Evolutionary conservation across 2,329 filamentous ascomycete genomes (phyloP).

Genomic region (Pleurostoma richardsiae): DNA sequence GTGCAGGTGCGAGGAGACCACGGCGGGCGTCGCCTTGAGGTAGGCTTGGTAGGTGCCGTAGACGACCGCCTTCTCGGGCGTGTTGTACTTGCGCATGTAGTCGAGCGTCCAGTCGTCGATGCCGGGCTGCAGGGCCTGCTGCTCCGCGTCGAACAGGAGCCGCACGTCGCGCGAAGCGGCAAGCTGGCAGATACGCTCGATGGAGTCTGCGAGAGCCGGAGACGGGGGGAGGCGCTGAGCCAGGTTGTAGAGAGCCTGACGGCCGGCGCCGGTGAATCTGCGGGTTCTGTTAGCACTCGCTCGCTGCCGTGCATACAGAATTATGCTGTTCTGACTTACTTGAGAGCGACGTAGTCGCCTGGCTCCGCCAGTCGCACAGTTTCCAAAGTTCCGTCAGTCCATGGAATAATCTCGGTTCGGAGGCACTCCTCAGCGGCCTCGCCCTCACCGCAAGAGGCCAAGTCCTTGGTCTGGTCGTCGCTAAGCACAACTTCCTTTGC

Average conservation of each 20-base stretch:
- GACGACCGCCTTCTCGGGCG: conserved; percentile 57
- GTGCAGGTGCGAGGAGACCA: conserved; percentile 55
- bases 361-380: conserved; percentile 70
- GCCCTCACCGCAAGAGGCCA: conserved; percentile 38
- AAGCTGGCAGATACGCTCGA: conserved; percentile 69
- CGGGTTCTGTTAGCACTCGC: background rate
- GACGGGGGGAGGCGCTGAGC: conserved; percentile 58
- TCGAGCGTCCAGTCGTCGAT: conserved; percentile 76
- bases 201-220: conserved; percentile 60
- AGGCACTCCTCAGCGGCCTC: conserved; percentile 43
- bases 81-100: conserved; percentile 75
- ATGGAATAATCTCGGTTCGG: conserved; percentile 60
- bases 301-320: background rate
- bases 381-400: conserved; percentile 69
- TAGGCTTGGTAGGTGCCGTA: conserved; percentile 81
- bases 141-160: conserved; percentile 83
- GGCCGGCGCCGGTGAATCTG: conserved; percentile 75
- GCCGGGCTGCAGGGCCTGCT: conserved; percentile 70
- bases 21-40: conserved; percentile 55
- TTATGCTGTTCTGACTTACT: conserved; percentile 29
- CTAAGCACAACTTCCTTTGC: conserved; percentile 74
- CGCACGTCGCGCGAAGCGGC: conserved; percentile 65
- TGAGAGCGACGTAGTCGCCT: conserved; percentile 62
- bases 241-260: conserved; percentile 63
- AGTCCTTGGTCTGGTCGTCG: conserved; percentile 41